Conservation (phyloP, 352 stramenopile species). For the Halophytophthora batemanensis region DNA sequence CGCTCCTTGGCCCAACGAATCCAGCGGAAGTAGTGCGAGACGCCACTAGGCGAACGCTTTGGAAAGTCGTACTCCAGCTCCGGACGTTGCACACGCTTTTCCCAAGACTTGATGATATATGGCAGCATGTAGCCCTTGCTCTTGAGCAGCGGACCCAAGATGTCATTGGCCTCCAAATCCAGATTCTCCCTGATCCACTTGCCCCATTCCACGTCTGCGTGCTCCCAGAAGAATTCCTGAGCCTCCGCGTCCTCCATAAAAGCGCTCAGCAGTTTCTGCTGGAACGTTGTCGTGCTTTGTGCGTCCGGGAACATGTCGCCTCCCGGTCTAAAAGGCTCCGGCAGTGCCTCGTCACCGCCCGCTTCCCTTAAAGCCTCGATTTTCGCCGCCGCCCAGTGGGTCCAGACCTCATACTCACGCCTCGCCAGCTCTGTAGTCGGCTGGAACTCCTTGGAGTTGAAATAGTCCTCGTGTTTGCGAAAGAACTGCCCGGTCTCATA, state of each 20-base stretch:
- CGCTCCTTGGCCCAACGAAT: constrained; percentile 69
- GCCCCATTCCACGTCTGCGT: constrained; percentile 48
- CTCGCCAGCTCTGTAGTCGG: constrained; percentile 33
- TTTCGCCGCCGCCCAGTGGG: constrained; percentile 39
- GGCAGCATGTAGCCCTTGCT: constrained; percentile 61
- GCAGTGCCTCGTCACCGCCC: constrained; percentile 16
- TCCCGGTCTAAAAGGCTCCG: constrained; percentile 29
- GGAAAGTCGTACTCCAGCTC: constrained; percentile 55
- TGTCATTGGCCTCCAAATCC: constrained; percentile 33
- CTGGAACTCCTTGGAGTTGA: constrained; percentile 67
- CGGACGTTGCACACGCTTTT: constrained; percentile 32
- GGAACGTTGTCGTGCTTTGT: constrained; percentile 43
- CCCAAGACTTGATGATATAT: constrained; percentile 68
- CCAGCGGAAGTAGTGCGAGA: constrained; percentile 71
- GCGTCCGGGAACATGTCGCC: constrained; percentile 42
- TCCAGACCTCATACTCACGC: constrained; percentile 45
- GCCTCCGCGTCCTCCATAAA: constrained; percentile 55
- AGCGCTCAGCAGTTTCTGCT: constrained; percentile 39
- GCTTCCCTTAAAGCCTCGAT: constrained; percentile 15
- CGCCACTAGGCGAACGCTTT: constrained; percentile 38
- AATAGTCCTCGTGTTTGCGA: constrained; percentile 77
- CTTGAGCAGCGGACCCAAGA: constrained; percentile 44
- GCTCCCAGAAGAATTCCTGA: constrained; percentile 51
- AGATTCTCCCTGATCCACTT: constrained; percentile 52
- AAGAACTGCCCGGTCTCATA: constrained; percentile 74